phyloP scores from a whole-genome alignment of 192 early-diverging fungal genomes.

The Paraglomus brasilianum region DNA sequence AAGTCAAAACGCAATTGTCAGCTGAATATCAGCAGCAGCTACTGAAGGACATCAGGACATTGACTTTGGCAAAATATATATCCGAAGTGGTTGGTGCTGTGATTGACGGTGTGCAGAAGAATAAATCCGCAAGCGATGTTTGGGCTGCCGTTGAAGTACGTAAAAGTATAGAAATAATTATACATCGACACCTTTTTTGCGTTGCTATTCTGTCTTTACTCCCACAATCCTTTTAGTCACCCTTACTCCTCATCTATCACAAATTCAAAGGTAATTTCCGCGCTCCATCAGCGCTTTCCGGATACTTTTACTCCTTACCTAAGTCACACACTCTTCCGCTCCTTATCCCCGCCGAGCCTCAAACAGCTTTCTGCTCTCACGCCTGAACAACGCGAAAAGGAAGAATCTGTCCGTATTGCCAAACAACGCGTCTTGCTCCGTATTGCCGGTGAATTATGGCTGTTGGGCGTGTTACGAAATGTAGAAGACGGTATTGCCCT shows the following conservation, averaged over 20 bases:
- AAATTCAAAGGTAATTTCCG: conserved; percentile 62
- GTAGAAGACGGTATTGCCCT: conserved; percentile 60
- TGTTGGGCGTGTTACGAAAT: conserved; percentile 71
- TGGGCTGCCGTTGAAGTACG: conserved; percentile 76
- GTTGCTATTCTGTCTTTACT: not conserved
- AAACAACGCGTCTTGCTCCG: conserved; percentile 69
- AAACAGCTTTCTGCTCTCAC: conserved; percentile 58
- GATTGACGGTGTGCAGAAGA: conserved; percentile 69
- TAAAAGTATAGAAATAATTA: not conserved
- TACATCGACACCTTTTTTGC: not conserved
- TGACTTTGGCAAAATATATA: conserved; percentile 97
- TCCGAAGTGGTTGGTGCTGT: conserved; percentile 86
- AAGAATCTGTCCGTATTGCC: conserved; percentile 69
- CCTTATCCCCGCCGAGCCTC: conserved; percentile 60
- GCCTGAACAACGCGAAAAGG: conserved; percentile 82
- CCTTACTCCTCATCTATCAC: not conserved
- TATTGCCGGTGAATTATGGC: conserved; percentile 78
- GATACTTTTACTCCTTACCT: conserved; percentile 73
- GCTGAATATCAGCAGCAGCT: conserved; percentile 67
- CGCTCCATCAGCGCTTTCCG: conserved; percentile 89
- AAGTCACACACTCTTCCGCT: conserved; percentile 61
- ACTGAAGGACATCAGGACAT: conserved; percentile 73
- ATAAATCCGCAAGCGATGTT: conserved; percentile 72
- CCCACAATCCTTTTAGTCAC: not conserved
- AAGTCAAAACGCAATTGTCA: conserved; percentile 73